A percentile compares a stretch with the other conserved stretches of the same genome.
Conservation (phyloP, 73 alveolate species). For the Strombidium stylifer region DNA sequence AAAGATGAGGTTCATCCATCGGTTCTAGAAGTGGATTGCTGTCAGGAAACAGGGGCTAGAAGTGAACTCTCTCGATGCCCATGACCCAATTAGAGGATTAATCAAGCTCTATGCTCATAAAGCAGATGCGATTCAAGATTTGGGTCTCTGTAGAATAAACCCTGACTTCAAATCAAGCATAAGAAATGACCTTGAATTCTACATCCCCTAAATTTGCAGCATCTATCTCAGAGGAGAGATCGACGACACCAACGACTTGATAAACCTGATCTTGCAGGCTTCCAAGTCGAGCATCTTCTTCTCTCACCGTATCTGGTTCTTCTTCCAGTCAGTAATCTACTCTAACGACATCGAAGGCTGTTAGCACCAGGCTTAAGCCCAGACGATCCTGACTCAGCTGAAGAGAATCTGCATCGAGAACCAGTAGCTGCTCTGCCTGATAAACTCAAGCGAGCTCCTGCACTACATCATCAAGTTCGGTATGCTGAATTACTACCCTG, state of each 20-base stretch:
- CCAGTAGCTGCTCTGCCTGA: slow-evolving; percentile 30
- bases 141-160: slow-evolving; percentile 75
- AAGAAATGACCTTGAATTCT: slow-evolving; percentile 86
- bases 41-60: background rate
- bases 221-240: slow-evolving; percentile 34
- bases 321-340: slow-evolving; percentile 59
- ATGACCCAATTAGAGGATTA: slow-evolving; percentile 14
- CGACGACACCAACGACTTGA: slow-evolving; percentile 44
- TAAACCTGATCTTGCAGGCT: slow-evolving; percentile 57
- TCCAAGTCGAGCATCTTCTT: slow-evolving; percentile 70
- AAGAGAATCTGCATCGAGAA: slow-evolving; percentile 20
- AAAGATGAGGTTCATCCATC: too few species aligned
- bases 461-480: background rate
- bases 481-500: background rate
- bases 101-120: slow-evolving; percentile 54
- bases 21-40: too few species aligned
- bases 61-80: too few species aligned
- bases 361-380: too few species aligned
- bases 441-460: background rate
- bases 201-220: slow-evolving; percentile 72
- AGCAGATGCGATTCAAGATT: slow-evolving; percentile 54
- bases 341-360: slow-evolving; percentile 10
- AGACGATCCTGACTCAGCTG: slow-evolving; percentile 2
- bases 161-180: slow-evolving; percentile 78
- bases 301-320: slow-evolving; percentile 83